Evolutionary conservation across 805 yeast genomes (phyloP).

Genomic region (Wickerhamomyces xylosicus): DNA sequence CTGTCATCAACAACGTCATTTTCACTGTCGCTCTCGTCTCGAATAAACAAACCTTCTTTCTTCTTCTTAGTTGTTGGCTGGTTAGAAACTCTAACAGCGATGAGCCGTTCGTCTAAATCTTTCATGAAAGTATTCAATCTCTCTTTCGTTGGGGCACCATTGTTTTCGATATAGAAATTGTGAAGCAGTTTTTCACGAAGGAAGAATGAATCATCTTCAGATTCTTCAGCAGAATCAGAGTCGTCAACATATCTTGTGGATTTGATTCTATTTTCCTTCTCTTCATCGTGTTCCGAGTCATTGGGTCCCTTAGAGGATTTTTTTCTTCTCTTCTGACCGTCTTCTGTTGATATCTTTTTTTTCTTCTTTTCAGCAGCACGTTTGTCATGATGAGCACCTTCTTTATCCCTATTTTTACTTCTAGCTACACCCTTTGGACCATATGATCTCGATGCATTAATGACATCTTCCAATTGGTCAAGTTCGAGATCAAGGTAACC

Average conservation of each 20-base stretch:
- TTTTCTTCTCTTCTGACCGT: constrained; percentile 4
- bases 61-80: not conserved
- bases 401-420: constrained; percentile 8
- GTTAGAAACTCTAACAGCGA: too few species aligned
- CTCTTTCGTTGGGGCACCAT: constrained; percentile 5
- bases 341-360: constrained; percentile 5
- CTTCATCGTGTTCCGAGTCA: constrained; percentile 9
- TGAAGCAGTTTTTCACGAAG: constrained; percentile 44
- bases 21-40: not conserved
- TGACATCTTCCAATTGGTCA: constrained; percentile 11
- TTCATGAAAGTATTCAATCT: not conserved
- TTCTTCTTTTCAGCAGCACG: constrained; percentile 7
- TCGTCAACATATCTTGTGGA: constrained; percentile 48
- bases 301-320: not conserved
- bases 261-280: constrained; percentile 19
- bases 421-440: constrained; percentile 15
- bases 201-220: constrained; percentile 40
- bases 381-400: constrained; percentile 2
- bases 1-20: not conserved
- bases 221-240: constrained; percentile 60
- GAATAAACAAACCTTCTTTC: not conserved
- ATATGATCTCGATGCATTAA: constrained; percentile 3
- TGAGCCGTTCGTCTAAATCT: not conserved
- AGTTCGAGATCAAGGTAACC: constrained; percentile 13
- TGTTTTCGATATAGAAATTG: constrained; percentile 12